Conservation (phyloP, 139 green algal species). For the Chlorella sp. region DNA sequence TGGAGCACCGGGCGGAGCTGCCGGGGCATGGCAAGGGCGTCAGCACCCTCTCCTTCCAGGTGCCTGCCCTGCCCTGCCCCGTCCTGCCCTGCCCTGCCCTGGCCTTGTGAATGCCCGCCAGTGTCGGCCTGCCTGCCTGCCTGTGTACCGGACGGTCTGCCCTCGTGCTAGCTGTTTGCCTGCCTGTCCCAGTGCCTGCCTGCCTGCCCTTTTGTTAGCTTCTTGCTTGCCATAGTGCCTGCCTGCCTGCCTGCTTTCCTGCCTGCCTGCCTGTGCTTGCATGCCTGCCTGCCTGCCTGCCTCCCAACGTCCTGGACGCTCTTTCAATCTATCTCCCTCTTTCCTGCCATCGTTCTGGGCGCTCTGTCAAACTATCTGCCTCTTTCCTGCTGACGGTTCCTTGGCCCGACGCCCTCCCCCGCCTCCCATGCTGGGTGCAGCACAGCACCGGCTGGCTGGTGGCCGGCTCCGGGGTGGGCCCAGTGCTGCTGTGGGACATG, state of each 20-base stretch:
- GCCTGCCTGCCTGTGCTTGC: neutral
- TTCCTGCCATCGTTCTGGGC: neutral
- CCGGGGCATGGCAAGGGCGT: neutral
- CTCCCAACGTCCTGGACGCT: neutral
- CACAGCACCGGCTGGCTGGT: conserved; percentile 25
- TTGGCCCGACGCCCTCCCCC: neutral
- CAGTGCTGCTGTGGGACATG: neutral
- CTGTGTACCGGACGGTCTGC: neutral
- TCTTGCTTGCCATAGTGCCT: neutral
- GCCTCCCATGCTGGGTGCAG: neutral
- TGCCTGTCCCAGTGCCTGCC: neutral
- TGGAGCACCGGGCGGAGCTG: neutral
- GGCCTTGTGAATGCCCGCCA: too few species aligned
- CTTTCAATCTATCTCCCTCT: neutral
- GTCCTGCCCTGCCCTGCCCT: too few species aligned
- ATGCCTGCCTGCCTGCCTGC: neutral
- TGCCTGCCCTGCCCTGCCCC: neutral
- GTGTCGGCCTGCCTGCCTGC: neutral
- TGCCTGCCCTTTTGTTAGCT: too few species aligned
- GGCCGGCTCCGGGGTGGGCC: conserved; percentile 4
- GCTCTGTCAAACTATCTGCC: neutral
- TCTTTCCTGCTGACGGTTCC: neutral
- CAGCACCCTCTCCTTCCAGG: conserved; percentile 27
- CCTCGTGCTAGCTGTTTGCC: neutral
- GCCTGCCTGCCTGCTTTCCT: neutral